Percentiles rank a stretch among this genome's conserved stretches.
phyloP scores from a whole-genome alignment of 495 filamentous ascomycete genomes.

The Aspergillus wentii region DNA sequence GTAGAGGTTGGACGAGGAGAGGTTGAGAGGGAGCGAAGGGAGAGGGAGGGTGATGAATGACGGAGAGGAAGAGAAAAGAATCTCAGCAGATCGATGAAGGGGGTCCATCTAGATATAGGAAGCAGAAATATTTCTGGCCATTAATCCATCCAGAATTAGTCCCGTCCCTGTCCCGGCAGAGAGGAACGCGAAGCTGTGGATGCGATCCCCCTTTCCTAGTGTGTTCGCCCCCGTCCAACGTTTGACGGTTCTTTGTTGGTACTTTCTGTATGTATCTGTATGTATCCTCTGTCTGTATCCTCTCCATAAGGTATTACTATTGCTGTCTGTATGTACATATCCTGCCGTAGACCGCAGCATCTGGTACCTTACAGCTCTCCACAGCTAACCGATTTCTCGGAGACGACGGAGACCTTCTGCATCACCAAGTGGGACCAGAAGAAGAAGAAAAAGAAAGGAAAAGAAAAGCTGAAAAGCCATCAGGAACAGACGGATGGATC shows the following conservation, averaged over 20 bases:
- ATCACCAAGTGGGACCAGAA: too few species aligned
- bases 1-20: slow-evolving; percentile 26
- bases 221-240: not conserved
- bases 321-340: too few species aligned
- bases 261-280: not conserved
- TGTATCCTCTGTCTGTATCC: not conserved
- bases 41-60: slow-evolving; percentile 6
- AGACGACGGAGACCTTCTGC: too few species aligned
- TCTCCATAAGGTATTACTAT: not conserved
- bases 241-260: not conserved
- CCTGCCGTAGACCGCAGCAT: too few species aligned
- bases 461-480: too few species aligned
- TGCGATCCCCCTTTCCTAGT: slow-evolving; percentile 1
- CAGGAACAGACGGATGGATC: too few species aligned
- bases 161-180: slow-evolving; percentile 2
- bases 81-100: slow-evolving; percentile 11
- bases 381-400: too few species aligned
- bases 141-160: not conserved
- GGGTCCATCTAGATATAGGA: slow-evolving; percentile 28
- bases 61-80: slow-evolving; percentile 10
- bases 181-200: slow-evolving; percentile 8
- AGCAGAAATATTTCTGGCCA: slow-evolving; percentile 6
- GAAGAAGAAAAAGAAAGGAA: too few species aligned
- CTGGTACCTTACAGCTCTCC: too few species aligned
- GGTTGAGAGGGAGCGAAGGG: slow-evolving; percentile 10